A percentile compares a stretch with the other conserved stretches of the same genome.
phyloP scores from a whole-genome alignment of 2,329 filamentous ascomycete genomes.

The Elsinoe necatrix region DNA sequence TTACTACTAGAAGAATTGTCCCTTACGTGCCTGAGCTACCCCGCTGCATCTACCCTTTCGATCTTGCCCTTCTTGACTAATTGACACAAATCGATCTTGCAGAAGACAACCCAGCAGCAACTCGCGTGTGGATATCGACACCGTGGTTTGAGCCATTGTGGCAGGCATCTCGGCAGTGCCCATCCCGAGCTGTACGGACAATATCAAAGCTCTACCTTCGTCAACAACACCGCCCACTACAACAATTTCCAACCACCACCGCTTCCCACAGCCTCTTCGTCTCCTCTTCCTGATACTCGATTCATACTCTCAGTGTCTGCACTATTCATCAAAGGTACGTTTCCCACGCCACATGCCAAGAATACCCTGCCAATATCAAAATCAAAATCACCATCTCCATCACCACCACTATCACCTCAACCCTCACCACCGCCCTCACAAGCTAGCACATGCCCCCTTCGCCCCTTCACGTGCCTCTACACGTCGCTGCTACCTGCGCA shows the following conservation, averaged over 20 bases:
- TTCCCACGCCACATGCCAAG: background rate
- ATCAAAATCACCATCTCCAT: background rate
- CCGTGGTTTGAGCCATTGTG: too few relatives aligned
- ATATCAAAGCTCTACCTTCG: too few relatives aligned
- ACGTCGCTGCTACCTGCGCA: conserved; percentile 6
- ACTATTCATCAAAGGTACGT: background rate
- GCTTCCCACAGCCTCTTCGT: too few relatives aligned
- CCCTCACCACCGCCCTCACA: background rate
- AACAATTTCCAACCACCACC: too few relatives aligned
- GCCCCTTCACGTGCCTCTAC: background rate
- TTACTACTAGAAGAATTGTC: background rate
- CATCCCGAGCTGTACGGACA: too few relatives aligned
- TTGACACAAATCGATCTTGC: too few relatives aligned
- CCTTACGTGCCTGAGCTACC: background rate
- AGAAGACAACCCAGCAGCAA: too few relatives aligned
- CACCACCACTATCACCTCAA: background rate
- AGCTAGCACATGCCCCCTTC: background rate
- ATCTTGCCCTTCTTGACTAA: too few relatives aligned
- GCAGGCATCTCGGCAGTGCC: too few relatives aligned
- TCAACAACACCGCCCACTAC: too few relatives aligned
- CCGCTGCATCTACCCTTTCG: too few relatives aligned
- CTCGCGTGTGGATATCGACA: too few relatives aligned
- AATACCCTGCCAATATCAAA: background rate
- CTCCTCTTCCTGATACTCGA: background rate
- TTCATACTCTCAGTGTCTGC: background rate